phyloP scores from a whole-genome alignment of 495 filamentous ascomycete genomes.

The Cercophora newfieldiana region DNA sequence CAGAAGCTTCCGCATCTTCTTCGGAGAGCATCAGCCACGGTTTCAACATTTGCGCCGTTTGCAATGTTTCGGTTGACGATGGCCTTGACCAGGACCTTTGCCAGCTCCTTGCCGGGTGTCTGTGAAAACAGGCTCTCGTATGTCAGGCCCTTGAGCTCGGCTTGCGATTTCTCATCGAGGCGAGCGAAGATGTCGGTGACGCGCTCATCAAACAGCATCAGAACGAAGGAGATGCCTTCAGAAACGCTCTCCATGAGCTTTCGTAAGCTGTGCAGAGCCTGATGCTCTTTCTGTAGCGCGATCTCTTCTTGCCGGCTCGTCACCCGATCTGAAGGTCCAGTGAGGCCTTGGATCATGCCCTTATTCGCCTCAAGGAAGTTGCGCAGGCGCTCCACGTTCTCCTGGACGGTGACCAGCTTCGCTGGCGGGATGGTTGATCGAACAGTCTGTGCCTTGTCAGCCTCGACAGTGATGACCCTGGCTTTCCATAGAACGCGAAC shows the following conservation, averaged over 20 bases:
- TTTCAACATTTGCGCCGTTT: constrained; percentile 93
- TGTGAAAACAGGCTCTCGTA: constrained; percentile 85
- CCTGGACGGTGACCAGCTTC: constrained; percentile 75
- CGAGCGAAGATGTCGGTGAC: constrained; percentile 84
- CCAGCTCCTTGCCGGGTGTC: constrained; percentile 78
- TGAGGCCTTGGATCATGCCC: constrained; percentile 86
- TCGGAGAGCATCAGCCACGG: constrained; percentile 87
- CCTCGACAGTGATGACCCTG: constrained; percentile 46
- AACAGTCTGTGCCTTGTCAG: constrained; percentile 50
- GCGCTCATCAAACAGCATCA: constrained; percentile 89
- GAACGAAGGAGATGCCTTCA: constrained; percentile 92
- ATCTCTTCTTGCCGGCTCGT: constrained; percentile 84
- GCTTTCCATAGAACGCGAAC: constrained; percentile 83
- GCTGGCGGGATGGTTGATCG: constrained; percentile 59
- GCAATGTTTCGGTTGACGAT: constrained; percentile 98
- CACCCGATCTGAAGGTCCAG: constrained; percentile 76
- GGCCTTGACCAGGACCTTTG: constrained; percentile 93
- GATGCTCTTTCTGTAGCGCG: constrained; percentile 87
- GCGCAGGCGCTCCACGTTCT: constrained; percentile 72
- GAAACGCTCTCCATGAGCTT: constrained; percentile 81
- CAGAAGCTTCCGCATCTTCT: constrained; percentile 94
- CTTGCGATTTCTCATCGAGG: constrained; percentile 66
- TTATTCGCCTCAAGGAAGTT: constrained; percentile 83
- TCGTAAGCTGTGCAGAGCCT: constrained; percentile 82
- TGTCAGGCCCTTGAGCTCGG: constrained; percentile 71